Conservation (phyloP, 23 red algal genomes). For the Agarophyton chilense region DNA sequence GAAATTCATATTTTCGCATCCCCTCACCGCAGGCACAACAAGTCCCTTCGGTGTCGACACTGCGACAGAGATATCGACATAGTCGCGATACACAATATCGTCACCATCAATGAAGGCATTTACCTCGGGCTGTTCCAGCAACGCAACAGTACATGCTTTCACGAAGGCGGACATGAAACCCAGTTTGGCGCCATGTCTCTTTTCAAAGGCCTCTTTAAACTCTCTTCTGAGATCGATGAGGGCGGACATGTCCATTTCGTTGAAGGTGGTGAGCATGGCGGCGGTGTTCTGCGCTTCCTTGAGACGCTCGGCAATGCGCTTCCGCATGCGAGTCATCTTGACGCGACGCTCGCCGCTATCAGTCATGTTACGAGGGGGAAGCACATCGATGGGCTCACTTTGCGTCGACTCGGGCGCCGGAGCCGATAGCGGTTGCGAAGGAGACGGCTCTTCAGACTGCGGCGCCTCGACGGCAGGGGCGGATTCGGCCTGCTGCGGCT, state of each 20-base stretch:
- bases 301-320: conserved; percentile 95
- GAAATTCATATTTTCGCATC: conserved; percentile 97
- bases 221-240: conserved; percentile 88
- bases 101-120: conserved; percentile 97
- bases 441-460: neutral
- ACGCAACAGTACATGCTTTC: conserved; percentile 90
- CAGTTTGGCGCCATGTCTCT: conserved; percentile 89
- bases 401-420: neutral
- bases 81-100: conserved; percentile 99
- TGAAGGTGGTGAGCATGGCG: conserved; percentile 99
- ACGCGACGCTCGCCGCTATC: conserved; percentile 90
- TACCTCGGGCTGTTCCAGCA: conserved; percentile 96
- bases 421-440: neutral
- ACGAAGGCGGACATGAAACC: conserved; percentile 99
- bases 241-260: conserved; percentile 98
- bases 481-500: neutral
- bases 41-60: conserved; percentile 96
- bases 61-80: conserved; percentile 99
- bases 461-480: conserved; percentile 42
- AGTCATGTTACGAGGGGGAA: conserved; percentile 44
- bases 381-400: conserved; percentile 40
- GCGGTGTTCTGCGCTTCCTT: conserved; percentile 99
- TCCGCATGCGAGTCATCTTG: conserved; percentile 96
- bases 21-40: conserved; percentile 88
- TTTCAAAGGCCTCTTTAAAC: conserved; percentile 95